These are phyloP conservation scores for Phaeotremella skinneri DNA, from an alignment of 768 basidiomycete species.

Conservation along the genomic window DNA sequence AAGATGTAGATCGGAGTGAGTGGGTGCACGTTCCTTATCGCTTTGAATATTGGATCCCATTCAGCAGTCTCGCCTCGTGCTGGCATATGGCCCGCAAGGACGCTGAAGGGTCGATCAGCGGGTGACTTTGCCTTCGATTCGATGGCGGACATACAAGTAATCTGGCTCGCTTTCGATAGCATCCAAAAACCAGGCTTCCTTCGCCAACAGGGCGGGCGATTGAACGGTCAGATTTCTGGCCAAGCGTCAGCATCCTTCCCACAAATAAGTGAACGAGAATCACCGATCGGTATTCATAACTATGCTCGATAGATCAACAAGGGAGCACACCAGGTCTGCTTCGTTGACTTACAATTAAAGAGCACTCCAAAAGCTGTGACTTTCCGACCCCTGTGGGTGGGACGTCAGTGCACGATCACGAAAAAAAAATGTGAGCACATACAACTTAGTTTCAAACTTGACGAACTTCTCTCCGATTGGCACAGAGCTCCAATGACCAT, in stretches of 20 bases:
- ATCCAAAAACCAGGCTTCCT: constrained; percentile 75
- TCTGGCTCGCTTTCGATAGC: constrained; percentile 79
- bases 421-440: constrained; percentile 31
- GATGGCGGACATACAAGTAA: constrained; percentile 57
- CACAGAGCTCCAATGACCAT: constrained; percentile 43
- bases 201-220: constrained; percentile 68
- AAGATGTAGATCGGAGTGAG: constrained; percentile 78
- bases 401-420: not conserved
- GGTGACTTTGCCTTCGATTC: not conserved
- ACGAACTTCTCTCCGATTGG: constrained; percentile 59
- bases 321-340: not conserved
- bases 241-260: not conserved
- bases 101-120: constrained; percentile 15
- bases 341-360: constrained; percentile 58
- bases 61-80: constrained; percentile 55
- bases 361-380: constrained; percentile 79
- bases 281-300: constrained; percentile 56
- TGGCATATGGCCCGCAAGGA: constrained; percentile 72
- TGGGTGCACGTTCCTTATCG: constrained; percentile 70
- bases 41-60: constrained; percentile 70
- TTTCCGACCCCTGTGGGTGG: constrained; percentile 59
- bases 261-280: constrained; percentile 7
- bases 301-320: constrained; percentile 5
- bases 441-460: constrained; percentile 75
- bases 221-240: constrained; percentile 69